Evolutionary conservation across 164 flowering plant genomes (phyloP).

Genomic region (Sextonia rubra): DNA sequence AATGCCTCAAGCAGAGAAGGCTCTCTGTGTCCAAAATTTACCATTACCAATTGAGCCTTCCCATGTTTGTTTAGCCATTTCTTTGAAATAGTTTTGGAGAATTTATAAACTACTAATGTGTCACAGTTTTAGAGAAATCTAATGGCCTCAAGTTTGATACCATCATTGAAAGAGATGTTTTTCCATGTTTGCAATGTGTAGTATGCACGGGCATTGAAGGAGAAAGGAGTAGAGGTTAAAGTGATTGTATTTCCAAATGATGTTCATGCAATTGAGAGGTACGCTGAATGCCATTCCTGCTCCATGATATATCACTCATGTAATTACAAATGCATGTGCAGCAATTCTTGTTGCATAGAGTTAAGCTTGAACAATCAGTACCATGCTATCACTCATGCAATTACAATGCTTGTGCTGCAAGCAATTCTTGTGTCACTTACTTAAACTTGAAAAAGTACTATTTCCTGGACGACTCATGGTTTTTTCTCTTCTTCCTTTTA

Average conservation of each 20-base stretch:
- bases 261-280: slow-evolving; percentile 70
- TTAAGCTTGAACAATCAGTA: background rate
- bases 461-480: background rate
- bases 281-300: slow-evolving; percentile 5
- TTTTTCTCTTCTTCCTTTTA: slow-evolving; percentile 30
- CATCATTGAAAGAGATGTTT: background rate
- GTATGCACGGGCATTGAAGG: slow-evolving; percentile 86
- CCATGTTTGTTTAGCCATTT: too few relatives aligned
- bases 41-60: too few relatives aligned
- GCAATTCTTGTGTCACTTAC: background rate
- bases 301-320: background rate
- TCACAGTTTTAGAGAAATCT: background rate
- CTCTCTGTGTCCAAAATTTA: too few relatives aligned
- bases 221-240: slow-evolving; percentile 65
- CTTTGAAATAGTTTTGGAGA: too few relatives aligned
- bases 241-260: slow-evolving; percentile 77
- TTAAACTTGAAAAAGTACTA: background rate
- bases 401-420: background rate
- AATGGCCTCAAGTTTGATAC: background rate
- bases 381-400: background rate
- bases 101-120: background rate
- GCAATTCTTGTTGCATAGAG: background rate
- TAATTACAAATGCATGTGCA: background rate
- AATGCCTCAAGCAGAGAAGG: too few relatives aligned
- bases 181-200: slow-evolving; percentile 20